Evolutionary conservation across 2,329 filamentous ascomycete genomes (phyloP).

Genomic region (Madurella mycetomatis): DNA sequence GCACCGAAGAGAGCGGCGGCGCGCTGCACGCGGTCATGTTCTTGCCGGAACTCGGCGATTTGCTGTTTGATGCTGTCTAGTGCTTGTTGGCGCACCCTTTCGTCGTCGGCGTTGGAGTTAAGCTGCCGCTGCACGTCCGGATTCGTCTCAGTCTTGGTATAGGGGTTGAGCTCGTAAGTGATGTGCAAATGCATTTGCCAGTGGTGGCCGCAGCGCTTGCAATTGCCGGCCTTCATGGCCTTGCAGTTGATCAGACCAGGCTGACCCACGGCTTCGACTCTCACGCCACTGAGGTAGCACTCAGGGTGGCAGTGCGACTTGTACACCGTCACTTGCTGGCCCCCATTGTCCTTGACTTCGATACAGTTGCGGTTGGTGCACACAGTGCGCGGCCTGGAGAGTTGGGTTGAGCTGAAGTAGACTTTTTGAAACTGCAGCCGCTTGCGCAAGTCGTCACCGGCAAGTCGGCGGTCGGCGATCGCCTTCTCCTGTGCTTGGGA

Average conservation of each 20-base stretch:
- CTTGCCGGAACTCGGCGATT: constrained; percentile 30
- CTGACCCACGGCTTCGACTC: constrained; percentile 25
- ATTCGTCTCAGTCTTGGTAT: constrained; percentile 21
- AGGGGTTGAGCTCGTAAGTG: constrained; percentile 20
- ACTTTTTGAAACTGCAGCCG: neutral
- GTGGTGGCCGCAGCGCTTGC: constrained; percentile 30
- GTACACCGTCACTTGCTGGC: no score
- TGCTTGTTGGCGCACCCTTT: constrained; percentile 22
- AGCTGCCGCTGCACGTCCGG: constrained; percentile 25
- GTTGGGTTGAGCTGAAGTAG: no score
- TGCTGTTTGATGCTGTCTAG: constrained; percentile 23
- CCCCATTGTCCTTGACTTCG: no score
- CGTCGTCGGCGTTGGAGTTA: constrained; percentile 21
- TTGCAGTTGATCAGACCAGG: constrained; percentile 1
- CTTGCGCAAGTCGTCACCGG: constrained; percentile 29
- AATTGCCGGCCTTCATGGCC: constrained; percentile 27
- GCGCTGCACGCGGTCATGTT: constrained; percentile 32
- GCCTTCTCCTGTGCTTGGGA: constrained; percentile 29
- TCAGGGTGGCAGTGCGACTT: neutral
- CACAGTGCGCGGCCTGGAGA: no score
- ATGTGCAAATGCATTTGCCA: constrained; percentile 32
- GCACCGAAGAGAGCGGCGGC: constrained; percentile 35
- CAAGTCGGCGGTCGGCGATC: constrained; percentile 25
- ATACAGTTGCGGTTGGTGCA: no score
- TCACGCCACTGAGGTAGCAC: constrained; percentile 29